Evolutionary conservation across 345 rosid species (phyloP).

Genomic region (Hibiscus mutabilis): DNA sequence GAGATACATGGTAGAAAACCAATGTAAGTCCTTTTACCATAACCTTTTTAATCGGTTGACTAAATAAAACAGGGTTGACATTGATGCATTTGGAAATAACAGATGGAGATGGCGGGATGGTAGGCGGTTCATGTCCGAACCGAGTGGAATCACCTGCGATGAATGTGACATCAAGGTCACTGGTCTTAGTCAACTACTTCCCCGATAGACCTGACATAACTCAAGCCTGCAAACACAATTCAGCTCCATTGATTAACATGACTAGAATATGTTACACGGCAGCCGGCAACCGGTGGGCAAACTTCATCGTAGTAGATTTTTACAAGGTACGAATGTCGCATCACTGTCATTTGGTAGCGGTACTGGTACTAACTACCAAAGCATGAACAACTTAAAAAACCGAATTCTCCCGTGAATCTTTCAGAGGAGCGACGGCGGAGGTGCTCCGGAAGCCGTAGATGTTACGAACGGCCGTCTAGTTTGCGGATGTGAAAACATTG

Average conservation of each 20-base stretch:
- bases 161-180: slow-evolving; percentile 48
- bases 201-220: slow-evolving; percentile 45
- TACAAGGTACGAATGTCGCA: slow-evolving; percentile 48
- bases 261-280: slow-evolving; percentile 46
- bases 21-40: slow-evolving; percentile 46
- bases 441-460: slow-evolving; percentile 71
- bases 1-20: slow-evolving; percentile 78
- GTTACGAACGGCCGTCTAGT: slow-evolving; percentile 63
- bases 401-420: slow-evolving; percentile 7
- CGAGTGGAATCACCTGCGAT: slow-evolving; percentile 66
- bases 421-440: slow-evolving; percentile 86
- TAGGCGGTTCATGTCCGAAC: slow-evolving; percentile 57
- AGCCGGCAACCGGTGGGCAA: slow-evolving; percentile 82
- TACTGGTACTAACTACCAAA: no score
- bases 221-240: slow-evolving; percentile 62
- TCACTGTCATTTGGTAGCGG: not conserved
- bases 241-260: slow-evolving; percentile 60
- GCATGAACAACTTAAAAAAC: not conserved
- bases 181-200: slow-evolving; percentile 65
- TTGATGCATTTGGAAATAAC: slow-evolving; percentile 19
- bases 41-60: not conserved
- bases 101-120: slow-evolving; percentile 82
- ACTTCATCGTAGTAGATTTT: slow-evolving; percentile 85
- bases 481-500: slow-evolving; percentile 63
- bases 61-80: not conserved